Evolutionary conservation across 2,329 filamentous ascomycete genomes (phyloP), one percentile per base, ranked within the genome.

Genomic region (Aspergillus neoniger): DNA sequence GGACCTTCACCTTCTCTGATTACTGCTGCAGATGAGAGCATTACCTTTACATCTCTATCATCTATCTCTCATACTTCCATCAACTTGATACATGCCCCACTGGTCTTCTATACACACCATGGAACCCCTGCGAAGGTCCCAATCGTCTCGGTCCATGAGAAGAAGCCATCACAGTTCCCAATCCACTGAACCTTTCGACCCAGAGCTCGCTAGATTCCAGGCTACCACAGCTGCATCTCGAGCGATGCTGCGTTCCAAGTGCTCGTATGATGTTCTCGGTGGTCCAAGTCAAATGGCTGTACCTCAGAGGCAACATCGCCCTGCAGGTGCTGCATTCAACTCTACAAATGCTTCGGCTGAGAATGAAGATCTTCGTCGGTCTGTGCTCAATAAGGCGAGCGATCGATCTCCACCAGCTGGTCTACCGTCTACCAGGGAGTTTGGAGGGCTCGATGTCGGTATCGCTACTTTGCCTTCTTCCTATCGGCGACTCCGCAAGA

Each of bases 401-500:
- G 51, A 67, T 32, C 55, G 55, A n/a, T 47, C 54, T 15, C 62
- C 67, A 17, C 52, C 66, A 3, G 70, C 62, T 15, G 64, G 57
- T 30, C 62, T 74, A 17, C 67, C 69, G 1, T 67, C 71, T 9
- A 73, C 72, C 53, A 73, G 50, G 38, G 74, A 77, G 61, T 71
- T 70, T 39, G 63, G 67, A 21, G 74, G 70, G 0, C 60, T 77
- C 25, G 76, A 76, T 63, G 70, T 73, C 21, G 69, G 71, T 7
- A 72, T 77, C 48, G 70, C 75, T 32, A 77, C 77, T 17, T 63
- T 74, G 48, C 79, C 80, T 25, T 82, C 80, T 4, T 82, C 80
- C 1, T 81, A 80, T 62, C 75, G 79, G 23, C 77, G 74, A 54
- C 71, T 82, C 30, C 77, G 78, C 32, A 81, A 79, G 63, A 73